Conservation (phyloP, 75 land plant species). For the Pseudotsuga menziesii region DNA sequence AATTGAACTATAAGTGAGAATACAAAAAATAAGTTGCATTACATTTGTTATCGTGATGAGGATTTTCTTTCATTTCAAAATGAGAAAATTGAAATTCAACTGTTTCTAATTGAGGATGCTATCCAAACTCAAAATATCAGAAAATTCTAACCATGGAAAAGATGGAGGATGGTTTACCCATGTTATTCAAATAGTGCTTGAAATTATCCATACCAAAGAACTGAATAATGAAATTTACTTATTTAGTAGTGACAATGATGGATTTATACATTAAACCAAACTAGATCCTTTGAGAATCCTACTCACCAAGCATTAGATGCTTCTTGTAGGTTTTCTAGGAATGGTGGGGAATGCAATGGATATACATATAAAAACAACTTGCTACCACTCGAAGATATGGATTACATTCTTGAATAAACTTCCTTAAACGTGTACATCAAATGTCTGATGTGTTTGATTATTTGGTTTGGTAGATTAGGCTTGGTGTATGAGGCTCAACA, state of each 20-base stretch:
- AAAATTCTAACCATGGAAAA: too few relatives aligned
- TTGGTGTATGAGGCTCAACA: conserved; percentile 81
- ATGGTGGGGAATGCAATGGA: not conserved
- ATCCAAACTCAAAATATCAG: too few relatives aligned
- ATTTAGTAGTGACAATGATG: not conserved
- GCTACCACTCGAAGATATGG: not conserved
- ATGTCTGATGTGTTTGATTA: too few relatives aligned
- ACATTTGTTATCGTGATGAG: too few relatives aligned
- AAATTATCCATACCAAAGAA: not conserved
- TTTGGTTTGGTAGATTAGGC: conserved; percentile 63
- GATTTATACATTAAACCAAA: not conserved
- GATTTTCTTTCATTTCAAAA: too few relatives aligned
- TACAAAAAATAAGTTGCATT: too few relatives aligned
- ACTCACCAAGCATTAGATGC: not conserved
- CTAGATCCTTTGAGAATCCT: not conserved
- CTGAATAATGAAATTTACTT: not conserved
- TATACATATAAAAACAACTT: not conserved
- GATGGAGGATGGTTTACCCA: not conserved
- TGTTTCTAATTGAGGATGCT: too few relatives aligned
- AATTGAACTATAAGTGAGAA: too few relatives aligned
- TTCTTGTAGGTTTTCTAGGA: too few relatives aligned
- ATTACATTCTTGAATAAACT: not conserved
- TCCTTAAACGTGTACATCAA: too few relatives aligned
- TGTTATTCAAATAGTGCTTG: not conserved
- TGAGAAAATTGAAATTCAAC: too few relatives aligned